phyloP scores from a whole-genome alignment of 768 basidiomycete genomes.

The Phaeotremella fagi region DNA sequence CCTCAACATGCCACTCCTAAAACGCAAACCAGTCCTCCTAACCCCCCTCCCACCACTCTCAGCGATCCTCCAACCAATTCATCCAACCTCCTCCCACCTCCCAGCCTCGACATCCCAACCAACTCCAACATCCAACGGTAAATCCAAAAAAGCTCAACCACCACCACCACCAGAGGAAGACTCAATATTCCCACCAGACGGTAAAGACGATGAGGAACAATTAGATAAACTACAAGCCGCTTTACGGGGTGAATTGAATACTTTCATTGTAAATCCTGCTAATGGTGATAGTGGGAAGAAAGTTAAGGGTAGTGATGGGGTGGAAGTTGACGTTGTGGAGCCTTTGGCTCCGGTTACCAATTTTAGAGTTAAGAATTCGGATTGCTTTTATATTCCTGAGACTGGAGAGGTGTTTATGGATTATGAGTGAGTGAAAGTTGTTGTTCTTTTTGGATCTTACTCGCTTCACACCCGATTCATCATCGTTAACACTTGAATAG shows the following conservation, averaged over 20 bases:
- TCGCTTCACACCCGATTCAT: not conserved
- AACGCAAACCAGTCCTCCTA: constrained; percentile 39
- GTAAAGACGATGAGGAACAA: constrained; percentile 46
- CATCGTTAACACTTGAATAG: constrained; percentile 38
- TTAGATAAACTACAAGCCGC: constrained; percentile 32
- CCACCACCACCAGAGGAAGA: not conserved
- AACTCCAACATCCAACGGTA: constrained; percentile 4
- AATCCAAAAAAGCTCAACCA: not conserved
- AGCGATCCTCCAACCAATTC: constrained; percentile 27
- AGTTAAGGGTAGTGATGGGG: not conserved
- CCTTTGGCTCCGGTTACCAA: constrained; percentile 51
- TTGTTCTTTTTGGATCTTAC: too few relatives aligned
- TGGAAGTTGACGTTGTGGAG: not conserved
- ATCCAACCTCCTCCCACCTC: not conserved
- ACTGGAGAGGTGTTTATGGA: constrained; percentile 97
- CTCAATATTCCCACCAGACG: constrained; percentile 38
- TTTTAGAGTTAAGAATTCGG: constrained; percentile 50
- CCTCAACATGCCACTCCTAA: constrained; percentile 33
- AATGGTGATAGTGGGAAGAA: not conserved
- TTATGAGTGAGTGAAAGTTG: constrained; percentile 93
- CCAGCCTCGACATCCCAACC: not conserved
- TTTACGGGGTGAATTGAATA: constrained; percentile 34
- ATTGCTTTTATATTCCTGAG: constrained; percentile 85
- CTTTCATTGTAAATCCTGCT: not conserved
- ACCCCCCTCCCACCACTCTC: constrained; percentile 35